Percentiles rank a stretch among this genome's conserved stretches.
These are phyloP conservation scores for Flaveria sonorensis DNA, from an alignment of 129 eudicot genomes.

Conservation along the genomic window DNA sequence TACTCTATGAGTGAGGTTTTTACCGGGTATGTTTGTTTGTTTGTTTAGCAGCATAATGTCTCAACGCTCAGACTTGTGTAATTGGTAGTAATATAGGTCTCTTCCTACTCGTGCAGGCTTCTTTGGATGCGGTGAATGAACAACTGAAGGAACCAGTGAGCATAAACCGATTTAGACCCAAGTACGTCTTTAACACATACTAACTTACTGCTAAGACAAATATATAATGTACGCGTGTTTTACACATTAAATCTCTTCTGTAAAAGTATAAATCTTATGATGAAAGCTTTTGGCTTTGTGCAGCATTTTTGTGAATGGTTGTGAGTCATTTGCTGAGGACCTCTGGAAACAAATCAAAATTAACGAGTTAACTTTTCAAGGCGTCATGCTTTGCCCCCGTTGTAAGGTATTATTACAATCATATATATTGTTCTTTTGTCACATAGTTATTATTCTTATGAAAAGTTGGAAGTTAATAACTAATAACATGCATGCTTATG, in stretches of 20 bases:
- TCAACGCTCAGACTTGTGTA: background rate
- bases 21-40: too few relatives aligned
- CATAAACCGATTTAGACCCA: constrained; percentile 79
- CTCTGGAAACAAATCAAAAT: constrained; percentile 78
- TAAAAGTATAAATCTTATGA: background rate
- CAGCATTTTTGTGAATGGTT: constrained; percentile 78
- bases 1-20: too few relatives aligned
- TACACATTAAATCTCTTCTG: too few relatives aligned
- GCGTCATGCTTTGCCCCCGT: constrained; percentile 71
- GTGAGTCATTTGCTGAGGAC: constrained; percentile 78
- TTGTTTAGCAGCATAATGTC: too few relatives aligned
- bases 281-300: constrained; percentile 28
- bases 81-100: background rate
- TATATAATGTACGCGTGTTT: too few relatives aligned
- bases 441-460: background rate
- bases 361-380: constrained; percentile 52
- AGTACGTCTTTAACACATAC: constrained; percentile 38
- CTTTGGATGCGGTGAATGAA: constrained; percentile 62
- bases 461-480: too few relatives aligned
- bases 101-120: constrained; percentile 44
- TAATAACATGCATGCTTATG: too few relatives aligned
- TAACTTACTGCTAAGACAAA: background rate
- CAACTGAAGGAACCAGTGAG: constrained; percentile 59
- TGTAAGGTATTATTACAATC: constrained; percentile 63
- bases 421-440: background rate